Evolutionary conservation across 495 filamentous ascomycete species (phyloP), one percentile per base, ranked within the genome.

Genomic region (Penicillium subrubescens): DNA sequence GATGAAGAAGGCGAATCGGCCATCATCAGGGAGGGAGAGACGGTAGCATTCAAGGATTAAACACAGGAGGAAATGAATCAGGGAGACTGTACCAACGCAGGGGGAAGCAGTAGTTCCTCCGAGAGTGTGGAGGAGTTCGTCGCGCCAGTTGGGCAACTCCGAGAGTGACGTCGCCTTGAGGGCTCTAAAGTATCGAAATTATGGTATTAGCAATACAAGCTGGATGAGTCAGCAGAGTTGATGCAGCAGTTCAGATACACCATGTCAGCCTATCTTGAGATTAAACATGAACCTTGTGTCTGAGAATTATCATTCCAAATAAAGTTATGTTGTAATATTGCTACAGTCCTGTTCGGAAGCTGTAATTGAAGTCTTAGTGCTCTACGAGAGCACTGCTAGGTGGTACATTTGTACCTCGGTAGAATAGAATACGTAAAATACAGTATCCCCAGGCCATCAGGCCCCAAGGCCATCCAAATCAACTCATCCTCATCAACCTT

Each of bases 1-100:
- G 63, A 61, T 27, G 66, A 52, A 5, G 62, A 55, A n/a, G 64
- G 52, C 7, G 62, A 61, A 51, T 72, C 70, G n/a, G 65, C 61
- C 67, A 70, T 73, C 39, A 25, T 71, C 21, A 41, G 34, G 1
- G 37, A 25, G 44, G 12, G 3, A 19, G 6, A 3, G 48, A 31
- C 6, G 25, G 14, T 52, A 2, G 48, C 48, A 52, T 52, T 52
- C 48, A 31, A 12, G 25, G 21, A 23, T 2, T 31, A 23, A 10
- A 11, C 6, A 50, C 41, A n/a, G 41, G 41, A 19, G 43, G 14
- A 14, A n/a, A 31, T 31, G 48, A 21, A 27, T 52, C 6, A n/a
- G 29, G 8, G 25, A 4, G 12, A 14, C 2, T 27, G 12, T n/a
- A 52, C 11, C 8, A n/a, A 5, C 14, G 6, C 46, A 50, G 46